Conservation (phyloP, 305 asterid species). For the Andrographis paniculata region DNA sequence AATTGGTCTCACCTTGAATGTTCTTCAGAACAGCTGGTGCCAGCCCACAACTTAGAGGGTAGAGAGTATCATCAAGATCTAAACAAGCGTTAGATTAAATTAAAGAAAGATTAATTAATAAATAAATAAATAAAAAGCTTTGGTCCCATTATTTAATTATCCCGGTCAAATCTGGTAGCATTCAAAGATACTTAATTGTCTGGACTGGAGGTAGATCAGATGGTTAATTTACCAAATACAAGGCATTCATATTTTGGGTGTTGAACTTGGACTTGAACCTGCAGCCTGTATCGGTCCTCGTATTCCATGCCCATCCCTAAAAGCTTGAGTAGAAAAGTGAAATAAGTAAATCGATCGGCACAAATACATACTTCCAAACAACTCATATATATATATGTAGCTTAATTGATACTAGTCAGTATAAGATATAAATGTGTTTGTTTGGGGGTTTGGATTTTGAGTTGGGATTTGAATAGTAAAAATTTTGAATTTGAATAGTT, state of each 20-base stretch:
- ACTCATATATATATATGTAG: no score
- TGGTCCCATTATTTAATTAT: not conserved
- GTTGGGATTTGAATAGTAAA: no score
- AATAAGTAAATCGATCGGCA: not conserved
- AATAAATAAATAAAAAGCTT: not conserved
- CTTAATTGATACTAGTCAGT: no score
- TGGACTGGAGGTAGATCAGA: no score
- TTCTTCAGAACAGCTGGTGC: slow-evolving; percentile 53
- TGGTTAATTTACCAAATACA: slow-evolving; percentile 1
- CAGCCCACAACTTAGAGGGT: slow-evolving; percentile 72
- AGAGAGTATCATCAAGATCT: slow-evolving; percentile 95
- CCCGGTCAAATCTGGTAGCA: not conserved
- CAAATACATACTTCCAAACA: no score
- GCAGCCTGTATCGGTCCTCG: slow-evolving; percentile 1
- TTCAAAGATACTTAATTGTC: no score
- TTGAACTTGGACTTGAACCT: no score
- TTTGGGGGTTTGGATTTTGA: no score
- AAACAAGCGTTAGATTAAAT: slow-evolving; percentile 4
- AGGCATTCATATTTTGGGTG: slow-evolving; percentile 13
- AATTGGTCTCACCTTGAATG: slow-evolving; percentile 53
- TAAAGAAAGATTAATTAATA: not conserved
- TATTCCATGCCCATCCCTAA: not conserved
- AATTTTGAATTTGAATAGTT: no score
- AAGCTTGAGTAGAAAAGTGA: slow-evolving; percentile 1
- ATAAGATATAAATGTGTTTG: no score